These are phyloP conservation scores for Echinosophora koreensis DNA, from an alignment of 306 rosid species.

Conservation along the genomic window DNA sequence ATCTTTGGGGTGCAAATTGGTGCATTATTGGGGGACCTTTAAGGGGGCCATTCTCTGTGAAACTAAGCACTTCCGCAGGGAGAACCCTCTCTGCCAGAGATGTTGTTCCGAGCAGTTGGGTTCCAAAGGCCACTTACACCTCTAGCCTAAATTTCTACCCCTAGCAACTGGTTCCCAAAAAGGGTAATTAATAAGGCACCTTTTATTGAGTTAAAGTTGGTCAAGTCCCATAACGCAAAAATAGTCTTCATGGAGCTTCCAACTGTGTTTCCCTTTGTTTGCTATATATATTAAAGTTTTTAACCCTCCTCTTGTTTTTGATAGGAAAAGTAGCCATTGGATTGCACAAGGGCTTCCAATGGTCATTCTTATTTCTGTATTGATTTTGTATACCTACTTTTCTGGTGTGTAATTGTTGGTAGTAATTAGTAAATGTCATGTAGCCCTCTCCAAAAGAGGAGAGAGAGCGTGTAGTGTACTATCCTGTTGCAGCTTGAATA, in stretches of 20 bases:
- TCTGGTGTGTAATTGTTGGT: conserved; percentile 44
- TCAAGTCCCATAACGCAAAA: conserved; percentile 46
- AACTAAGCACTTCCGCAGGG: conserved; percentile 70
- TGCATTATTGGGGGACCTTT: conserved; percentile 74
- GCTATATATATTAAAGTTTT: conserved; percentile 38
- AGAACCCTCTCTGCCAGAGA: conserved; percentile 76
- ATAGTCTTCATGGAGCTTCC: conserved; percentile 52
- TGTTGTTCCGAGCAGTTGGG: conserved; percentile 83
- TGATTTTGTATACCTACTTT: conserved; percentile 29
- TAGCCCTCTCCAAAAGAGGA: conserved; percentile 93
- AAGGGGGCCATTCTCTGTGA: conserved; percentile 88
- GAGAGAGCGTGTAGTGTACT: conserved; percentile 70
- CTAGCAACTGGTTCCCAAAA: background rate
- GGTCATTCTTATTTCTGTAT: conserved; percentile 38
- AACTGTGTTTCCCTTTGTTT: conserved; percentile 32
- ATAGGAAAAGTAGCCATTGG: conserved; percentile 57
- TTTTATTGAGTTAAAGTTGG: conserved; percentile 47
- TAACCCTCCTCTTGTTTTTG: conserved; percentile 19
- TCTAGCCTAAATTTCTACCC: conserved; percentile 76
- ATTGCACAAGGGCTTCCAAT: conserved; percentile 61
- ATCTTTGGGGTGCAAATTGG: conserved; percentile 97
- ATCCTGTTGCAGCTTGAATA: conserved; percentile 25
- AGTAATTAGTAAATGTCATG: conserved; percentile 50
- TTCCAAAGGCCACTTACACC: conserved; percentile 86
- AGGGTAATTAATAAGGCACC: conserved; percentile 24